A percentile compares a stretch with the other conserved stretches of the same genome.
Evolutionary conservation across 257 asterid species (phyloP).

Genomic region (Anisodus tanguticus): DNA sequence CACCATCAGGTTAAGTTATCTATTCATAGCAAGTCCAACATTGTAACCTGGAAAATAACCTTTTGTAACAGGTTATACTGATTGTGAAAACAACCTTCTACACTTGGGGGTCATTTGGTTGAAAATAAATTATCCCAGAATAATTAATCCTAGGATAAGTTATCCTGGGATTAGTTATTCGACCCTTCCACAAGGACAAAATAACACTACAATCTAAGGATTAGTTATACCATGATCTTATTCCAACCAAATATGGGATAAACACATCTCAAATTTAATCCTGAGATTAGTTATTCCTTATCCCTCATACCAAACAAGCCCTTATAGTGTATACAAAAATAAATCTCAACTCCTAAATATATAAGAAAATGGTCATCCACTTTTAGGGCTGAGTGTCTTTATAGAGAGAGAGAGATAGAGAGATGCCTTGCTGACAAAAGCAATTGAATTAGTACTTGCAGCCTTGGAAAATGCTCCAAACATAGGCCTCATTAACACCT

Average conservation of each 20-base stretch:
- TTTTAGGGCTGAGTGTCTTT: neutral
- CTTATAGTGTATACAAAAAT: neutral
- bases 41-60: neutral
- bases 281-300: too few species aligned
- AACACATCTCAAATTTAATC: too few species aligned
- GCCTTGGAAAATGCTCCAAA: constrained; percentile 95
- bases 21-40: neutral
- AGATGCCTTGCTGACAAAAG: constrained; percentile 86
- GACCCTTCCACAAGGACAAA: too few species aligned
- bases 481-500: constrained; percentile 98
- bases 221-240: too few species aligned
- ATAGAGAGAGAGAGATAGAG: neutral
- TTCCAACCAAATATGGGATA: too few species aligned
- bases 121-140: too few species aligned
- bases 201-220: too few species aligned
- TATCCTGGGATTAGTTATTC: too few species aligned
- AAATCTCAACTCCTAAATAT: neutral
- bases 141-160: too few species aligned
- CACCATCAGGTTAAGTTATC: neutral
- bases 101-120: neutral
- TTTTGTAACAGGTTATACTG: neutral
- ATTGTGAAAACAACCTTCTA: neutral
- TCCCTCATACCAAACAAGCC: too few species aligned
- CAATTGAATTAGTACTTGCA: constrained; percentile 80
- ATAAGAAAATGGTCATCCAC: neutral